Base-by-base conservation (phyloP, 805 yeast species). In the Hanseniaspora guilliermondii region DNA sequence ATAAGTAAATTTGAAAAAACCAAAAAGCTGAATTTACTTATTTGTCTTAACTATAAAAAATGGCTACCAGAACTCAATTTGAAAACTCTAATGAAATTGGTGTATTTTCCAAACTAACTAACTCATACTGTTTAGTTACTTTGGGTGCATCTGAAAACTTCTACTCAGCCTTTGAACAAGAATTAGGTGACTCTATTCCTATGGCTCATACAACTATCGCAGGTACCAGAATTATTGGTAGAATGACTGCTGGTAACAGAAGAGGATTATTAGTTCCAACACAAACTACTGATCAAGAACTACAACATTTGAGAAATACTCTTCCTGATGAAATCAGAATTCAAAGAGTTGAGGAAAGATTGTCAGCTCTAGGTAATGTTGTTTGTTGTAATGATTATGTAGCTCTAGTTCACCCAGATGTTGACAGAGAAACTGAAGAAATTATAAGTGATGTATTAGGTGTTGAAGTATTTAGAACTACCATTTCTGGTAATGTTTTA, bases 361-460 rank as follows among this genome's bases (percentile, higher is more conserved):
- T 93, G 59, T 85, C 96, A 52, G 98, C 99, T 14, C 74, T 93
- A 60, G 99, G 99, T 64, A 93, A 93, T 64, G 98, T 93, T 59
- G 88, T 93, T 65, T 91, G 97, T 72, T 91, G 97, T 73, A 93
- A 93, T 71, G 99, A 93, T 70, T 93, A 93, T 68, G 99, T 94
- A 63, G 99, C 99, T 3, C 78, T 93, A 60, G 98, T 93, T 53
- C 99, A 93, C 71, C 99, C 99, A 50, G 99, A 93, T 73, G 87
- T 93, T 60, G 99, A 93, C 75, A 83, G 98, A 68, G 99, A 93
- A 72, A 93, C 98, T 53, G 99, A 93, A 73, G 99, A 93, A 74
- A 75, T 93, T 62, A 93, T 93, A 67, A 95, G 97, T 46, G 99
- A 93, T 70, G 96, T 89, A 16, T 77, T 93, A 56, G 99, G 98